These are phyloP conservation scores for Jamesozyma lodderae DNA, from an alignment of 805 yeast species.

Conservation along the genomic window DNA sequence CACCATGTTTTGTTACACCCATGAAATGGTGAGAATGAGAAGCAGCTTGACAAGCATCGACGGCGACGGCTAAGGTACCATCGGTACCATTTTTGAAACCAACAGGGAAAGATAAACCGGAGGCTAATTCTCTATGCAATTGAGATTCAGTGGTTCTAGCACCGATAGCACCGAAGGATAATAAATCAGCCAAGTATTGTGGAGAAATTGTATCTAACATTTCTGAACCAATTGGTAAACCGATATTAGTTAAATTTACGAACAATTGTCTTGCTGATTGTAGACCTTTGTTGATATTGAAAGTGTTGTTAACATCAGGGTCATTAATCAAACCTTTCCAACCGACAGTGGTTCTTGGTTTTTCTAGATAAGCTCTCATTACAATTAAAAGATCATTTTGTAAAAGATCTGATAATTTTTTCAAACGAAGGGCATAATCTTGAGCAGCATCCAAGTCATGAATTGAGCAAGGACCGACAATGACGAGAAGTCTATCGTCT, in stretches of 20 bases:
- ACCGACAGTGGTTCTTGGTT: constrained; percentile 98
- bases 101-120: constrained; percentile 96
- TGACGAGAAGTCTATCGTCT: constrained; percentile 77
- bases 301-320: constrained; percentile 87
- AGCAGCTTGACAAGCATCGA: constrained; percentile 92
- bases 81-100: constrained; percentile 99
- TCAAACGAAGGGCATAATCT: constrained; percentile 71
- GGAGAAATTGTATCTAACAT: constrained; percentile 98
- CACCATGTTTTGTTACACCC: constrained; percentile 96
- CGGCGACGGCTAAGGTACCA: constrained; percentile 84
- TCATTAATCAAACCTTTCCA: constrained; percentile 98
- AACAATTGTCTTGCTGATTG: constrained; percentile 79
- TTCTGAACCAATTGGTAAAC: constrained; percentile 89
- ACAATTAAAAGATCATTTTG: constrained; percentile 69
- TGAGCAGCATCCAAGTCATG: constrained; percentile 86
- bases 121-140: constrained; percentile 93
- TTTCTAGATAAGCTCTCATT: constrained; percentile 97
- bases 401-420: constrained; percentile 58
- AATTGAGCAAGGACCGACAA: constrained; percentile 95
- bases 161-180: constrained; percentile 95
- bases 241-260: constrained; percentile 66
- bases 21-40: constrained; percentile 87
- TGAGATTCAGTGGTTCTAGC: constrained; percentile 99
- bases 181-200: constrained; percentile 82
- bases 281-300: constrained; percentile 91